Conservation (phyloP, 2,329 filamentous ascomycete genomes). For the Alternaria viburni region DNA sequence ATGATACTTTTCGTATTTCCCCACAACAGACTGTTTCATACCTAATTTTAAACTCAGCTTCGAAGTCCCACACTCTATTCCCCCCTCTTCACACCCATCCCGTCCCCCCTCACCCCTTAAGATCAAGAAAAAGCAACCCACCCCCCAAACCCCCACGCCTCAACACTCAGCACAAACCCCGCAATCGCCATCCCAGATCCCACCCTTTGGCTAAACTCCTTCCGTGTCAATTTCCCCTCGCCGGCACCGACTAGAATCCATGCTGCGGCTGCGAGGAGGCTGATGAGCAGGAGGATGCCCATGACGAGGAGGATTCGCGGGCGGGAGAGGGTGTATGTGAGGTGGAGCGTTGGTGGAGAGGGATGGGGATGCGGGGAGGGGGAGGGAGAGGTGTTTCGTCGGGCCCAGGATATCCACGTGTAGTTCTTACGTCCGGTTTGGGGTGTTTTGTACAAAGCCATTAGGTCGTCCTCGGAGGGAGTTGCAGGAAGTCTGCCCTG, state of each 20-base stretch:
- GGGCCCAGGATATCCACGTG: background rate
- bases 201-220: background rate
- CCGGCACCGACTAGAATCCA: background rate
- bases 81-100: too few relatives aligned
- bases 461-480: background rate
- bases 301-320: constrained; percentile 23
- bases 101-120: too few relatives aligned
- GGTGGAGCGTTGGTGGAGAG: background rate
- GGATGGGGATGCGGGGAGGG: too few relatives aligned
- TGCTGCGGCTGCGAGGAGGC: constrained; percentile 21
- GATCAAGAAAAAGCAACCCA: background rate
- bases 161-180: background rate
- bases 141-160: background rate
- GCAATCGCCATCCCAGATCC: background rate
- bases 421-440: background rate
- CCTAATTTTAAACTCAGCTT: too few relatives aligned
- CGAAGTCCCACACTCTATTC: too few relatives aligned
- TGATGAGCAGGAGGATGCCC: constrained; percentile 15
- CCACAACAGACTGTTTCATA: too few relatives aligned
- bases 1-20: background rate
- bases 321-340: constrained; percentile 14
- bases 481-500: background rate
- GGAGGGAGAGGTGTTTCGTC: background rate
- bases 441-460: background rate
- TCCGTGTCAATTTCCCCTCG: background rate